Percentiles rank a stretch among this genome's conserved stretches.
These are phyloP conservation scores for Pyrus pyrifolia DNA, from an alignment of 306 rosid species.

Conservation along the genomic window DNA sequence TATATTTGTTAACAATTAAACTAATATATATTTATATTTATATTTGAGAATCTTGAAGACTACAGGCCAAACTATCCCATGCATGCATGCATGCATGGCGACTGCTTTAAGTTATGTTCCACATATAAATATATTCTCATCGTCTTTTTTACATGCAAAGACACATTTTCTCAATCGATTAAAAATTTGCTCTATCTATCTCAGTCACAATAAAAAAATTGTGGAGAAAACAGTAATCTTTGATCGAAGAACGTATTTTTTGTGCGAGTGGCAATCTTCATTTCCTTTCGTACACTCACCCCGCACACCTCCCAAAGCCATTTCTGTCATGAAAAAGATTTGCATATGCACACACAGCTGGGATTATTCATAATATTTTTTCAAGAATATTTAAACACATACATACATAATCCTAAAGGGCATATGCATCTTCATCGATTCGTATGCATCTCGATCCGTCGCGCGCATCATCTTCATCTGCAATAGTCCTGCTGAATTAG, in stretches of 20 bases:
- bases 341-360: neutral
- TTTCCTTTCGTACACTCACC: neutral
- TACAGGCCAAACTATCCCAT: constrained; percentile 20
- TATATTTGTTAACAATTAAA: neutral
- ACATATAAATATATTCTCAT: neutral
- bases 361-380: neutral
- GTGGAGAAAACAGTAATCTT: neutral
- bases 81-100: constrained; percentile 25
- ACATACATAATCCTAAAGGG: constrained; percentile 5
- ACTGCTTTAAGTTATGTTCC: neutral
- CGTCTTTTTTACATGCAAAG: neutral
- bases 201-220: neutral
- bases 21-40: neutral
- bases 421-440: neutral
- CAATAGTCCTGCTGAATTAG: constrained; percentile 21
- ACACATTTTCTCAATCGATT: neutral
- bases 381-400: constrained; percentile 22
- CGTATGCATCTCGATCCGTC: neutral
- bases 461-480: constrained; percentile 14
- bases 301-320: neutral
- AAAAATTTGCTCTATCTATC: neutral
- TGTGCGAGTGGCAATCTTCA: neutral
- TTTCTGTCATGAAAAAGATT: neutral
- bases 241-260: neutral
- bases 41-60: constrained; percentile 25